Evolutionary conservation across 2,329 filamentous ascomycete species (phyloP), one percentile per base, ranked within the genome.

Genomic region (Penicillium sp.): DNA sequence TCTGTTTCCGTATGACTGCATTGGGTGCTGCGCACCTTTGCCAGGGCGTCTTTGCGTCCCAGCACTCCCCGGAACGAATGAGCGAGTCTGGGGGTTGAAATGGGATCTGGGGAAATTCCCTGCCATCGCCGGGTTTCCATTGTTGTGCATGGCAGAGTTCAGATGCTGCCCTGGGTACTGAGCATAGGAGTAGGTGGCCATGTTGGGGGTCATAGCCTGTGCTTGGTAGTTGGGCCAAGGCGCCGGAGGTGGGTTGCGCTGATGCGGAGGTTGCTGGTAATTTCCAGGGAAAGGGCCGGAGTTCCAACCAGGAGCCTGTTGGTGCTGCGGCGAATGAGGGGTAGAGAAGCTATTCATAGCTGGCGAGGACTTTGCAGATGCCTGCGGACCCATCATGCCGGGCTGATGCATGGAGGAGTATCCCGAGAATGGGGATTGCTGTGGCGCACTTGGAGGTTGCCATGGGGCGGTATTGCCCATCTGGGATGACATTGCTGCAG

Each of bases 81-180:
- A 90, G 70, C 96, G 91, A 16, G 91, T 97, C 78, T 96, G 93
- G 0, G 93, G 94, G 71, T 97, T 97, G 79, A 98, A 97, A 13
- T 89, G 87, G 68, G 92, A 91, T 58, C 92, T 85, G 70, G 90
- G 91, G 72, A 86, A 96, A 76, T 89, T 95, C 37, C 91, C 91
- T 14, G 92, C 91, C 57, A 96, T 87, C 6, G 91, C 90, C 72
- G 96, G 91, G 70, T 92, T 89, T 58, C 85, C 86, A 74, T 90
- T 85, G 68, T 90, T 90, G 61, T 89, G 83, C 27, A 90, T 87
- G 50, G 88, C 87, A 53, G 83, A 81, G 24, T 71, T 69, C 60
- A 77, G 66, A 36, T 71, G 66, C 62, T 90, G 86, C 18, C 82
- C 85, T 4, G 91, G 89, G 49, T 94, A 82, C 70, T 96, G 91